Percentiles rank a stretch among this genome's conserved stretches.
phyloP scores from a whole-genome alignment of 495 filamentous ascomycete genomes.

The Hyaloscypha hepaticicola region DNA sequence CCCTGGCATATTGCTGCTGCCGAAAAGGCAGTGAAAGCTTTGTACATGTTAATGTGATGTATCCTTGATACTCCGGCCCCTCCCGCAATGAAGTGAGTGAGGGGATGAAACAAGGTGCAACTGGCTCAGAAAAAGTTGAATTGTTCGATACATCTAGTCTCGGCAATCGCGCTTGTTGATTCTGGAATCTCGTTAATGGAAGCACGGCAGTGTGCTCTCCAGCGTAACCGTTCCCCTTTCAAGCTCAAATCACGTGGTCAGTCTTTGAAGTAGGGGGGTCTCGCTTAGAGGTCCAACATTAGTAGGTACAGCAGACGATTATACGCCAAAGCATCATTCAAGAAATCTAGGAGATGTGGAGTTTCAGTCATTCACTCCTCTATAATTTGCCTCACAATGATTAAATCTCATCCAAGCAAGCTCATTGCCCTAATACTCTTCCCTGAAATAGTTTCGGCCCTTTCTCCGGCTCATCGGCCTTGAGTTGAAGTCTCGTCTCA shows the following conservation, averaged over 20 bases:
- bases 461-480: neutral
- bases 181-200: neutral
- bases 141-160: neutral
- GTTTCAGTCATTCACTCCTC: neutral
- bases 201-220: neutral
- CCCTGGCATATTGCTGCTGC: constrained; percentile 89
- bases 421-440: neutral
- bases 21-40: constrained; percentile 59
- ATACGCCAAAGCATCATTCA: neutral
- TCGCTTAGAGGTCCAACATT: neutral
- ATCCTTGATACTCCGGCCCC: neutral
- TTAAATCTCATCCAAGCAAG: neutral
- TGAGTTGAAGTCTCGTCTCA: neutral
- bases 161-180: neutral
- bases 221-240: neutral
- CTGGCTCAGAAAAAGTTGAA: neutral
- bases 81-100: neutral
- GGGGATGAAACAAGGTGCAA: neutral
- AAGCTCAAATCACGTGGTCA: neutral
- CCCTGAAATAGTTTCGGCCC: neutral
- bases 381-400: neutral
- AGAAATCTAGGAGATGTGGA: neutral
- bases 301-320: neutral
- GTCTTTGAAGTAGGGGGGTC: neutral
- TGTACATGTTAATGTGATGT: constrained; percentile 54